phyloP scores from a whole-genome alignment of 1,139 yeast species.

The Yamadazyma pseudoaaseri region DNA sequence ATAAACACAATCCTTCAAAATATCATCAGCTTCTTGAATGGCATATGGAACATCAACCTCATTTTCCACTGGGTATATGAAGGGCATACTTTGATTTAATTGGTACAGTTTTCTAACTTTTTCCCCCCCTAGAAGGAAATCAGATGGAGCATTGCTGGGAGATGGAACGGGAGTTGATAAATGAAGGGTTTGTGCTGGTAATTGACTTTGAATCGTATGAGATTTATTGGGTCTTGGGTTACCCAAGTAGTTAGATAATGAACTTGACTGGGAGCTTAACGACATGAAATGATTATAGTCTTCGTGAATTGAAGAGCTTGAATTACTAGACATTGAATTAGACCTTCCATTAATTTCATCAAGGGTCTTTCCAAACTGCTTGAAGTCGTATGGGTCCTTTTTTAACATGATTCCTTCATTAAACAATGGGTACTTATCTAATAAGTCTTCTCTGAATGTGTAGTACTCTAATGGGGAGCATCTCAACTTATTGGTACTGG shows the following conservation, averaged over 20 bases:
- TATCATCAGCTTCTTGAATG: constrained; percentile 67
- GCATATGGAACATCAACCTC: constrained; percentile 61
- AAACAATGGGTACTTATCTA: constrained; percentile 73
- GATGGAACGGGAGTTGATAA: constrained; percentile 90
- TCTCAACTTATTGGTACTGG: constrained; percentile 26
- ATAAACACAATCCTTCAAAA: constrained; percentile 60
- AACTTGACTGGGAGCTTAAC: constrained; percentile 41
- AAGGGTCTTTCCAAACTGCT: constrained; percentile 16
- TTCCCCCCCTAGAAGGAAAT: constrained; percentile 56
- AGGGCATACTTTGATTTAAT: constrained; percentile 77
- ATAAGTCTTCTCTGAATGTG: constrained; percentile 71
- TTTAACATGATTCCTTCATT: constrained; percentile 17
- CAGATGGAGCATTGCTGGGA: constrained; percentile 68
- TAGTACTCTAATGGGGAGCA: constrained; percentile 81
- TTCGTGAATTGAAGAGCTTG: constrained; percentile 18
- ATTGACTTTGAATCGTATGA: constrained; percentile 53
- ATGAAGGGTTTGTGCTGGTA: constrained; percentile 68
- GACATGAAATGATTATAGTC: constrained; percentile 41
- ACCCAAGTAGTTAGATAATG: constrained; percentile 58
- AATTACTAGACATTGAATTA: constrained; percentile 1
- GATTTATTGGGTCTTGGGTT: constrained; percentile 55
- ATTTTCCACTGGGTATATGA: constrained; percentile 57
- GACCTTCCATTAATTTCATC: constrained; percentile 8
- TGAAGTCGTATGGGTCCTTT: constrained; percentile 18
- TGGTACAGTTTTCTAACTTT: constrained; percentile 73